Evolutionary conservation across 1,139 yeast genomes (phyloP).

Genomic region (Zygosaccharomyces sapae): DNA sequence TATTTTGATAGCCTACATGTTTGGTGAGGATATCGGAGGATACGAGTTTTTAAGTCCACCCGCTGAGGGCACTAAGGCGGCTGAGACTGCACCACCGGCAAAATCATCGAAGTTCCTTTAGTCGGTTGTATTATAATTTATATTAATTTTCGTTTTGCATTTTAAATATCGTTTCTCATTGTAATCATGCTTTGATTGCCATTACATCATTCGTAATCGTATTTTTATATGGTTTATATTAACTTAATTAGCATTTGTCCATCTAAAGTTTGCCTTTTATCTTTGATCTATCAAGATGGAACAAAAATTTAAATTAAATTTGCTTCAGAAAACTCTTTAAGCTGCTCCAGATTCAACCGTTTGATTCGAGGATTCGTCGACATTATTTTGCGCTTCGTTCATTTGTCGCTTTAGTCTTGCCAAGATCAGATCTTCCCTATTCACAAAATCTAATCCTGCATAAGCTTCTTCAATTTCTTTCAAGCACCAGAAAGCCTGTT

Average conservation of each 20-base stretch:
- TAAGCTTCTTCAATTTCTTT: slow-evolving; percentile 26
- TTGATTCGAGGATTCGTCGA: neutral
- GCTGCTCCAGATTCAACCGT: slow-evolving; percentile 9
- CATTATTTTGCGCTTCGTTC: slow-evolving; percentile 3
- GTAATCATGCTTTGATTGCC: neutral
- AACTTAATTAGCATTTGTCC: neutral
- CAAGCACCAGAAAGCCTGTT: slow-evolving; percentile 33
- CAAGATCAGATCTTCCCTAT: slow-evolving; percentile 26
- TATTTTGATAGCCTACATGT: slow-evolving; percentile 46
- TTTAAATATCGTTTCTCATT: neutral
- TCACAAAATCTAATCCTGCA: slow-evolving; percentile 16
- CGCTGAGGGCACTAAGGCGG: slow-evolving; percentile 57
- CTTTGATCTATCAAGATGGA: neutral
- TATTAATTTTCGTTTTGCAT: slow-evolving; percentile 10
- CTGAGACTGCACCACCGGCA: slow-evolving; percentile 59
- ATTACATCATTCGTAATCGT: neutral
- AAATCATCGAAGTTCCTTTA: slow-evolving; percentile 43
- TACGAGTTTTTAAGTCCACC: slow-evolving; percentile 39
- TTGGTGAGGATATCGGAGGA: slow-evolving; percentile 35
- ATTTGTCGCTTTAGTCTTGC: slow-evolving; percentile 20
- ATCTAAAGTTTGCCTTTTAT: neutral
- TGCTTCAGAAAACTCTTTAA: slow-evolving; percentile 4
- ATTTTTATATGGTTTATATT: neutral
- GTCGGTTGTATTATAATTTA: slow-evolving; percentile 12
- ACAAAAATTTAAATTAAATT: neutral